These are phyloP conservation scores for Guadua angustifolia DNA, from an alignment of 176 grass and related monocot species.

Conservation along the genomic window DNA sequence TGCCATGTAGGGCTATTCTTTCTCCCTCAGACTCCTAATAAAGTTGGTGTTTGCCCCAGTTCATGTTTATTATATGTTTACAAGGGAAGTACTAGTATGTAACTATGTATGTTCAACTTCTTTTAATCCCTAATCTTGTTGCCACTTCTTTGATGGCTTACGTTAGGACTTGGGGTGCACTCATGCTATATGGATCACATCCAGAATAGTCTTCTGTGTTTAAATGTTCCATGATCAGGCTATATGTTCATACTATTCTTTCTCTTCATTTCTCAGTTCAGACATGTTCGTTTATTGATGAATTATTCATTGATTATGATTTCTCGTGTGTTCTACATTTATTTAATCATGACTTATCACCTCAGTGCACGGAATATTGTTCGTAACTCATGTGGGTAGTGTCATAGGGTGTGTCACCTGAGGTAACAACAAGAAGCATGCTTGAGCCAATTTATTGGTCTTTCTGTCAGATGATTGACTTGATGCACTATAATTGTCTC, in stretches of 20 bases:
- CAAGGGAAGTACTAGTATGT: background rate
- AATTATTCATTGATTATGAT: background rate
- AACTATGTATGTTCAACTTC: background rate
- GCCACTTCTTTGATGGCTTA: background rate
- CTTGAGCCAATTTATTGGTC: background rate
- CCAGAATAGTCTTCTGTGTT: background rate
- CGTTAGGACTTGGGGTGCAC: background rate
- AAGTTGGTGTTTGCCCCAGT: background rate
- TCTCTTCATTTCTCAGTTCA: background rate
- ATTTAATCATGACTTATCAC: background rate
- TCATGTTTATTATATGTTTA: background rate
- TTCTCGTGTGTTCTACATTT: background rate
- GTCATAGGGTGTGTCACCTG: background rate
- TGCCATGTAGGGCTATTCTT: background rate
- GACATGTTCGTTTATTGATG: background rate
- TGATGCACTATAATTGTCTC: slow-evolving; percentile 20
- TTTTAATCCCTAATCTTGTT: background rate
- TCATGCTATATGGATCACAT: background rate
- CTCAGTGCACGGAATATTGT: background rate
- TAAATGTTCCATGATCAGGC: slow-evolving; percentile 6
- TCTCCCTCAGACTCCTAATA: background rate
- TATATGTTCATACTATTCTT: background rate
- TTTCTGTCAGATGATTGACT: slow-evolving; percentile 8
- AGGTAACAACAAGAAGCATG: background rate
- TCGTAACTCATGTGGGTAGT: background rate